Percentiles rank a stretch among this genome's conserved stretches.
Conservation (phyloP, 2,329 filamentous ascomycete species). For the Daldinia sp. region DNA sequence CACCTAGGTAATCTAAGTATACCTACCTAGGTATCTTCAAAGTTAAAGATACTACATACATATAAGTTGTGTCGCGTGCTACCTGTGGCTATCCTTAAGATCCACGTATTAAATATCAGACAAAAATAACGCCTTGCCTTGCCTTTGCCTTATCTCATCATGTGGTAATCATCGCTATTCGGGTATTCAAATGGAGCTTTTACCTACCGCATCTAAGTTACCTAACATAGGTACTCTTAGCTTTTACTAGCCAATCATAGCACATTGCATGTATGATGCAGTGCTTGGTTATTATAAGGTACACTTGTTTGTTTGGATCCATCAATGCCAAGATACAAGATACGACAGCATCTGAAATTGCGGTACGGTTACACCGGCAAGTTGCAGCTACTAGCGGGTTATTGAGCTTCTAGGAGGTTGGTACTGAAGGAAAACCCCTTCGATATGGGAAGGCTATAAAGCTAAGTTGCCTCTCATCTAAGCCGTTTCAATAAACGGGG, state of each 20-base stretch:
- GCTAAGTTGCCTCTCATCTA: not conserved
- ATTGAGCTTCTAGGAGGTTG: not conserved
- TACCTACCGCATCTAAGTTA: constrained; percentile 19
- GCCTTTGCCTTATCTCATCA: constrained; percentile 10
- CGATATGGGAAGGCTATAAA: not conserved
- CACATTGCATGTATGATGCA: not conserved
- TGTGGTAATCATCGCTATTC: constrained; percentile 27
- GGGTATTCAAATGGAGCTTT: constrained; percentile 19
- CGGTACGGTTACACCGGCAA: constrained; percentile 28
- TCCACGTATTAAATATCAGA: not conserved
- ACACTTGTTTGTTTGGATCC: constrained; percentile 23
- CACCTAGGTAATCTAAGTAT: no score
- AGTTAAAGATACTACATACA: not conserved
- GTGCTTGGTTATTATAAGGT: constrained; percentile 6
- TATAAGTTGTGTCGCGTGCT: constrained; percentile 20
- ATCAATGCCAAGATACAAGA: constrained; percentile 36
- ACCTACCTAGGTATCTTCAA: no score
- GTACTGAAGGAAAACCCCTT: not conserved
- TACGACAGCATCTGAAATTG: constrained; percentile 18
- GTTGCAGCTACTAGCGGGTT: constrained; percentile 6
- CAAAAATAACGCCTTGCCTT: not conserved
- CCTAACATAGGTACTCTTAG: not conserved
- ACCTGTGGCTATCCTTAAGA: not conserved
- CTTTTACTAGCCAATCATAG: constrained; percentile 27
- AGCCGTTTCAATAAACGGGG: not conserved